Percentiles rank a stretch among this genome's conserved stretches.
Conservation (phyloP, 768 basidiomycete genomes). For the Mycena vitilis region DNA sequence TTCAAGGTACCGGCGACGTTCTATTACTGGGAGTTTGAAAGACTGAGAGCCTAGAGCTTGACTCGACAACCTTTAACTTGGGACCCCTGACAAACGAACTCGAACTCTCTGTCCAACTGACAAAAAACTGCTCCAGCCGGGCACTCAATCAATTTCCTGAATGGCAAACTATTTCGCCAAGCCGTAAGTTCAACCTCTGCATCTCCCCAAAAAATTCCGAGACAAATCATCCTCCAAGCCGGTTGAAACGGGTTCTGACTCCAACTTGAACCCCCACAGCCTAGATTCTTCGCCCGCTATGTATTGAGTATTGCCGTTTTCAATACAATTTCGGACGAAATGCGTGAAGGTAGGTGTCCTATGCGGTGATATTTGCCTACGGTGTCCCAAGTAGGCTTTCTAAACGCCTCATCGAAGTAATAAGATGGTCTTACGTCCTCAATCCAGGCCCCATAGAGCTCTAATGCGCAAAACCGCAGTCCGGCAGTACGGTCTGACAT, state of each 20-base stretch:
- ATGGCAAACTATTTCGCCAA: too few relatives aligned
- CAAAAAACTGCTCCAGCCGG: too few relatives aligned
- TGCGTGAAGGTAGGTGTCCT: conserved; percentile 29
- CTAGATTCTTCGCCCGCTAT: neutral
- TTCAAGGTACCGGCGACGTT: too few relatives aligned
- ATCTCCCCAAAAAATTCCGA: too few relatives aligned
- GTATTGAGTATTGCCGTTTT: neutral
- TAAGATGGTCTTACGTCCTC: conserved; percentile 17
- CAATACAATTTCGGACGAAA: neutral
- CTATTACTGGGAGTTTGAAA: too few relatives aligned
- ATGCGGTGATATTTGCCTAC: neutral
- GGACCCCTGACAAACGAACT: too few relatives aligned
- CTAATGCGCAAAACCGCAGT: conserved; percentile 1
- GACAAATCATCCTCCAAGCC: too few relatives aligned
- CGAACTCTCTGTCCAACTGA: too few relatives aligned
- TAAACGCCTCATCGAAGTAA: conserved; percentile 21
- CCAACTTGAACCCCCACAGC: neutral
- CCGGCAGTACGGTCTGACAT: neutral
- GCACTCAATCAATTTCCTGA: too few relatives aligned
- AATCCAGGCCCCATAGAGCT: neutral
- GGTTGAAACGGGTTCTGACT: neutral
- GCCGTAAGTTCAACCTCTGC: too few relatives aligned
- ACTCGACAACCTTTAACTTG: too few relatives aligned
- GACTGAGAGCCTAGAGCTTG: too few relatives aligned
- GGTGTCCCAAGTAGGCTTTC: conserved; percentile 9